Conservation (phyloP, 768 basidiomycete species). For the Leccinum rimulosum region DNA sequence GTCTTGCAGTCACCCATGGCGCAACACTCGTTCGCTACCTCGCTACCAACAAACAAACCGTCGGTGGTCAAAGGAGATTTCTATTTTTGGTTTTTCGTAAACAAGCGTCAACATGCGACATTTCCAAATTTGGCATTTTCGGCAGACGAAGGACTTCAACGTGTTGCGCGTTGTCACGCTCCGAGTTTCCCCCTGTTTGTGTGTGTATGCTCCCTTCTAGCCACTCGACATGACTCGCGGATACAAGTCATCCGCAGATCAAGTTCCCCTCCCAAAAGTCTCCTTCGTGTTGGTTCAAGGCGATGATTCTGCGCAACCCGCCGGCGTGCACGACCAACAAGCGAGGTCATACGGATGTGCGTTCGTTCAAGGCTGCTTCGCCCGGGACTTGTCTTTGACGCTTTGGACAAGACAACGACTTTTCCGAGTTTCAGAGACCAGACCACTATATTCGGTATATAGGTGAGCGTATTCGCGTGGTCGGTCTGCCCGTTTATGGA, state of each 20-base stretch:
- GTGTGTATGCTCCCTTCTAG: constrained; percentile 2
- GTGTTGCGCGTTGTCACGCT: constrained; percentile 10
- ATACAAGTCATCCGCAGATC: constrained; percentile 35
- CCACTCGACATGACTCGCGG: constrained; percentile 38
- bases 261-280: constrained; percentile 56
- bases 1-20: background rate
- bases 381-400: constrained; percentile 3
- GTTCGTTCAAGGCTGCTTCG: constrained; percentile 27
- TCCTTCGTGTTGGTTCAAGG: constrained; percentile 65
- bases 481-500: constrained; percentile 5
- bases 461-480: constrained; percentile 45
- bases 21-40: background rate
- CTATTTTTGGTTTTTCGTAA: constrained; percentile 13
- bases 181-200: constrained; percentile 15
- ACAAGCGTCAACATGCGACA: constrained; percentile 10
- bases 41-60: background rate
- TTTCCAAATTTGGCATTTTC: constrained; percentile 20
- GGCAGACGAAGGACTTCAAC: constrained; percentile 4
- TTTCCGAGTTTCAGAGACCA: constrained; percentile 69
- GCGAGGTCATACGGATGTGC: constrained; percentile 73
- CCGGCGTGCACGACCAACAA: constrained; percentile 62
- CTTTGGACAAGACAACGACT: constrained; percentile 54
- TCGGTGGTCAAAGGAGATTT: constrained; percentile 1
- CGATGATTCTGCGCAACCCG: constrained; percentile 56
- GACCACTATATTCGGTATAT: constrained; percentile 91